phyloP scores from a whole-genome alignment of 2,329 filamentous ascomycete genomes.

The Myotisia sp. region DNA sequence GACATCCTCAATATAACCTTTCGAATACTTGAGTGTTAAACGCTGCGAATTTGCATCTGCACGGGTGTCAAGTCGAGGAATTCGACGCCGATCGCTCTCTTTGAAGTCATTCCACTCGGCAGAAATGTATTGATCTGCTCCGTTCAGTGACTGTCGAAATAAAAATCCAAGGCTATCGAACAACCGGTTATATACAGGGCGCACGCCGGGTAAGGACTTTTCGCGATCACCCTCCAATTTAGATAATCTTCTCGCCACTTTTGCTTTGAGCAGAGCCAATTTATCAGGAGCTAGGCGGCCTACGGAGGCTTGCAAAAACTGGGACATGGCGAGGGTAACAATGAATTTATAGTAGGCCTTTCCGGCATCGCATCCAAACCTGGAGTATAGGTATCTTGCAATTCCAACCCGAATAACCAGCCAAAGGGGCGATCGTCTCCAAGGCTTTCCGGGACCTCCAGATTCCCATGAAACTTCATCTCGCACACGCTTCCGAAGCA shows the following conservation, averaged over 20 bases:
- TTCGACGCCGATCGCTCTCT: conserved; percentile 19
- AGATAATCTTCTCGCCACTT: conserved; percentile 43
- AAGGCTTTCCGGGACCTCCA: conserved; percentile 37
- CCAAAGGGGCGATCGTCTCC: conserved; percentile 50
- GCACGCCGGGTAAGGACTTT: conserved; percentile 8
- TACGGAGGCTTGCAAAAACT: conserved; percentile 32
- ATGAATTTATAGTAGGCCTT: conserved; percentile 44
- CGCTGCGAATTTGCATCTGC: conserved; percentile 21
- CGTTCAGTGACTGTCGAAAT: conserved; percentile 20
- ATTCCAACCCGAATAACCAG: conserved; percentile 46
- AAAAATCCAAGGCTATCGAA: conserved; percentile 17
- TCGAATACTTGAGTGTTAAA: conserved; percentile 32
- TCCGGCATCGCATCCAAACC: conserved; percentile 24
- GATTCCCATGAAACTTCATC: conserved; percentile 46
- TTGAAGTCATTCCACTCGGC: conserved; percentile 32
- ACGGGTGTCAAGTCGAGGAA: conserved; percentile 30
- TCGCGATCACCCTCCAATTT: conserved; percentile 39
- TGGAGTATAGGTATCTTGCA: conserved; percentile 35
- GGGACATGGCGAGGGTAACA: conserved; percentile 36
- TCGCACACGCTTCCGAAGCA: conserved; percentile 44
- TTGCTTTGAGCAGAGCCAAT: conserved; percentile 33
- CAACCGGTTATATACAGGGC: conserved; percentile 16
- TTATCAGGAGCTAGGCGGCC: conserved; percentile 21
- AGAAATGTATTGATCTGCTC: conserved; percentile 20
- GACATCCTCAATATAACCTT: conserved; percentile 4